Evolutionary conservation across 2,329 filamentous ascomycete species (phyloP), one percentile per base, ranked within the genome.

Genomic region (Cadophora malorum): DNA sequence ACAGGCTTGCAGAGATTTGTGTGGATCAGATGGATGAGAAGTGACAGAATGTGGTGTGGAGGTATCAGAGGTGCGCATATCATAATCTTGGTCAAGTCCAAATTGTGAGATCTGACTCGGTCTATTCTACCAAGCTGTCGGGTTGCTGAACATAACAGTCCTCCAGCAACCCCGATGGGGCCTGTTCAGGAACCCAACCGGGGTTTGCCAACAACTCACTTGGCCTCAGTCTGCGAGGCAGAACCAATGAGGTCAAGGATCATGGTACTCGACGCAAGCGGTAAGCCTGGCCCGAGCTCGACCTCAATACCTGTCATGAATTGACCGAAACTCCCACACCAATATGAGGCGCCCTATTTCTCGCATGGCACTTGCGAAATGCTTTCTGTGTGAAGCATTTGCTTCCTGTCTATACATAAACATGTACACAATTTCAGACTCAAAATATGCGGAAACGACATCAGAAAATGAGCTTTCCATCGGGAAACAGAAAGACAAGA

Each of bases 31-130:
- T 41, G 56, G 25, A 25, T 59, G 56, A 45, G 25, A 41, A 41
- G 35, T 59, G 56, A 59, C n/a, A 59, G 33, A 45, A 41, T 2
- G 19, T 45, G 56, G 56, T 38, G 56, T 59, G 56, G 9, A 45
- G 35, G 21, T 45, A 59, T 41, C 56, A 59, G 35, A 59, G 4
- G 21, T 45, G 56, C 23, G 33, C 16, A n/a, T 19, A 53, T 53
- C 12, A 23, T 6, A 28, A 28, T 28, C 16, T 9, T 31, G 28
- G 23, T 55, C 25, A 8, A 33, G 28, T 33, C 19, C 10, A 35
- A 59, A 59, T 59, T 14, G 33, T 19, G 23, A 23, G 33, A 16
- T 38, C 21, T 25, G 7, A 59, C 33, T 59, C 33, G 56, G n/a
- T 25, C 21, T 35, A 41, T 59, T 14, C 35, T 25, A 59, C 56